Evolutionary conservation across 345 rosid genomes (phyloP), one percentile per base, ranked within the genome.

Genomic region (Bruguiera gymnorhiza): DNA sequence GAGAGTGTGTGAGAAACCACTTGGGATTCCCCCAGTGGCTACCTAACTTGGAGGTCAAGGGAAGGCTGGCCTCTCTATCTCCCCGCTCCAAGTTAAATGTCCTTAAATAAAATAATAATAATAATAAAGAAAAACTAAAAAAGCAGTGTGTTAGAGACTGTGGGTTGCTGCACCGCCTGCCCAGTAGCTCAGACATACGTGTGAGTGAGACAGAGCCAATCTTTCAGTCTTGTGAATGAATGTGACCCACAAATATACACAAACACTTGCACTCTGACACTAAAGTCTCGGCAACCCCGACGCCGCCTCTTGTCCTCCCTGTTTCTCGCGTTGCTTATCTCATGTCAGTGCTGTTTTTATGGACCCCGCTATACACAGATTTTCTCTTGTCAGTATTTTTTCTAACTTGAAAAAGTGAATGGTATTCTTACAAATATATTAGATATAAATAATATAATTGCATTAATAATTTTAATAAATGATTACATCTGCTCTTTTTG

Each of bases 261-360:
- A 55, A 23, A 56, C 18, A 56, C 60, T 56, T 56, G 60, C 60
- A 46, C 54, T 76, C 74, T 59, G 55, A 78, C 76, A 67, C 77
- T 43, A 11, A 52, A 32, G 36, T 55, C 30, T 36, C 19, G 50
- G 50, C 16, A 43, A 0, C 5, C 50, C 50, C 57, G 31, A 60
- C 62, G 61, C 69, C 73, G 60, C 78, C 67, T 16, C 56, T 52
- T 54, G 52, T 73, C 71, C 77, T 70, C 50, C 50, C 18, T 86
- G 84, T 82, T 78, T 77, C 86, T 78, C 77, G 80, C 70, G 73
- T 69, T 72, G 65, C 70, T 65, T 70, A 31, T 66, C 51, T 43
- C 60, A 30, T 62, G 69, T 65, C 84, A 75, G 74, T 70, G 77
- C 87, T 83, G 83, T 79, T 82, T 69, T 29, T 57, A 29, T 55